Percentiles rank a stretch among this genome's conserved stretches.
Evolutionary conservation across 495 filamentous ascomycete genomes (phyloP).

Genomic region (Glutinoglossum americanum): DNA sequence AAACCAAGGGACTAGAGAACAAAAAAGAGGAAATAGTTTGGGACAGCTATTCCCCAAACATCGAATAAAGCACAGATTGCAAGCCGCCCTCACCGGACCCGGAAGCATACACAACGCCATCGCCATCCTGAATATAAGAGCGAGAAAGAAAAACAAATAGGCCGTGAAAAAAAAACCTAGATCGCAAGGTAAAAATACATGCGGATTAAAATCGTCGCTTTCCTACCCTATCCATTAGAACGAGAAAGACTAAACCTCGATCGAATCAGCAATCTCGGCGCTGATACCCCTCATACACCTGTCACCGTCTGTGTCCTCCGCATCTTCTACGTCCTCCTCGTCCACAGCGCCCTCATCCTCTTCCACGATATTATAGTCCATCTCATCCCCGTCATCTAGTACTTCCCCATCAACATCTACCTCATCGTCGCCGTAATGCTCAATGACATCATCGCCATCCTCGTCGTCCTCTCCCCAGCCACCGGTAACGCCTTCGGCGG

Average conservation of each 20-base stretch:
- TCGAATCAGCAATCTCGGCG: conserved; percentile 48
- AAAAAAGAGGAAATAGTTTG: too few species aligned
- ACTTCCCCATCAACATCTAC: conserved; percentile 26
- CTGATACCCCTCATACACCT: conserved; percentile 41
- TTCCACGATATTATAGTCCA: conserved; percentile 15
- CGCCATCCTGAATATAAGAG: neutral
- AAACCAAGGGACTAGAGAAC: too few species aligned
- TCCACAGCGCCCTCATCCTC: conserved; percentile 21
- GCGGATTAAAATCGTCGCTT: neutral
- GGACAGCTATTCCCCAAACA: too few species aligned
- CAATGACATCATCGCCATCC: conserved; percentile 17
- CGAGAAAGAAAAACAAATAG: too few species aligned
- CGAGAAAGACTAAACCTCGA: conserved; percentile 30
- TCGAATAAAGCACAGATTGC: too few species aligned
- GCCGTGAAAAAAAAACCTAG: neutral
- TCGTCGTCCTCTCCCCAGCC: conserved; percentile 6
- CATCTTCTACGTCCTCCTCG: conserved; percentile 4
- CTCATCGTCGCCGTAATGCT: conserved; percentile 21
- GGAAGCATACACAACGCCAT: neutral
- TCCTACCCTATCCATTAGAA: too few species aligned
- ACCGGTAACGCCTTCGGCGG: conserved; percentile 16
- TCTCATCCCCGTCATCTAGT: conserved; percentile 6
- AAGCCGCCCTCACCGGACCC: too few species aligned
- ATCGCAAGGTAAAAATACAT: neutral
- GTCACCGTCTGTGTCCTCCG: conserved; percentile 22